Evolutionary conservation across 2,329 filamentous ascomycete genomes (phyloP).

Genomic region (Penicillium decumbens): DNA sequence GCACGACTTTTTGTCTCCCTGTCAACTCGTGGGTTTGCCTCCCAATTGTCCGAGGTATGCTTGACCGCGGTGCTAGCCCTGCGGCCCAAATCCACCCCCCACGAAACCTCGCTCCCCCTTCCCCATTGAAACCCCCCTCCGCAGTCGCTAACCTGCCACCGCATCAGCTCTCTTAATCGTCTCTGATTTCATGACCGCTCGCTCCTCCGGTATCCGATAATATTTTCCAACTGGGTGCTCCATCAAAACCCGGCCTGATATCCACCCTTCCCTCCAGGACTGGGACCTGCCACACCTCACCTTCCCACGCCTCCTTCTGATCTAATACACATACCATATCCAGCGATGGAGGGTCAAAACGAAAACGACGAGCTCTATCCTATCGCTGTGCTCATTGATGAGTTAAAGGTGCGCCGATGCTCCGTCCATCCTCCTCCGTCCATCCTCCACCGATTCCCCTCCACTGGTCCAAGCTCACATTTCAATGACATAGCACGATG

Average conservation of each 20-base stretch:
- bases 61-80: constrained; percentile 21
- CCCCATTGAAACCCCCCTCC: constrained; percentile 22
- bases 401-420: constrained; percentile 74
- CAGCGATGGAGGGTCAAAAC: constrained; percentile 79
- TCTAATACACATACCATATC: constrained; percentile 32
- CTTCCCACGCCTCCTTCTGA: constrained; percentile 21
- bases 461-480: constrained; percentile 19
- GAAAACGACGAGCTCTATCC: constrained; percentile 98
- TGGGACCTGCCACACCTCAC: constrained; percentile 28
- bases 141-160: constrained; percentile 14
- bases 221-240: constrained; percentile 11
- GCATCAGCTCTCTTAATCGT: constrained; percentile 5
- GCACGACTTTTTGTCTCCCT: background rate
- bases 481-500: constrained; percentile 69
- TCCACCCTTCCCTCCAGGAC: constrained; percentile 31
- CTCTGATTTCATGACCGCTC: constrained; percentile 12
- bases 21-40: constrained; percentile 1
- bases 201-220: constrained; percentile 5
- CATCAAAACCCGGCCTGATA: constrained; percentile 24
- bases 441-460: constrained; percentile 3
- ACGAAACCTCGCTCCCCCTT: constrained; percentile 36
- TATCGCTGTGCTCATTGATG: constrained; percentile 98
- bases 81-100: constrained; percentile 34
- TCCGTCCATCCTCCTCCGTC: constrained; percentile 12
- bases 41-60: constrained; percentile 29